Percentiles rank a stretch among this genome's conserved stretches.
Conservation (phyloP, 495 filamentous ascomycete genomes). For the Stereocaulon alpinum region DNA sequence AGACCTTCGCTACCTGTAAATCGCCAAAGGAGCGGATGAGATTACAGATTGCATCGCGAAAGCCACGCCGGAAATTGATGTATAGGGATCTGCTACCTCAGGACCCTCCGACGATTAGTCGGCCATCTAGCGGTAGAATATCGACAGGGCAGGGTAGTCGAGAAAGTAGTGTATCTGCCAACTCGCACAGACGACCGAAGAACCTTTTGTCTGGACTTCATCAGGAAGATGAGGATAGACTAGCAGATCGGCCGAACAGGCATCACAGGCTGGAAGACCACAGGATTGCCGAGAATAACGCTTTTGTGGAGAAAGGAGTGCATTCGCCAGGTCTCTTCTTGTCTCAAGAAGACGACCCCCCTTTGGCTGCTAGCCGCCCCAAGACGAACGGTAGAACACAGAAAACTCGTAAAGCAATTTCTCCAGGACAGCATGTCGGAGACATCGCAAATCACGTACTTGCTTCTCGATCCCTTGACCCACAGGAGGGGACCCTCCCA, state of each 20-base stretch:
- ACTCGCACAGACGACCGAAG: not conserved
- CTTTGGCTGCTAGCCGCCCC: not conserved
- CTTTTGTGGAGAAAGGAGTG: not conserved
- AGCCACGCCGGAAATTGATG: conserved; percentile 40
- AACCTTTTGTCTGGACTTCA: conserved; percentile 6
- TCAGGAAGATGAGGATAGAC: conserved; percentile 1
- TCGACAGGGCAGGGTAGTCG: not conserved
- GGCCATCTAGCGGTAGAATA: not conserved
- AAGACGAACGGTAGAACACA: not conserved
- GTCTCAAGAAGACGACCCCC: conserved; percentile 1
- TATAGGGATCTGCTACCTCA: conserved; percentile 35
- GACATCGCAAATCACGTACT: too few relatives aligned
- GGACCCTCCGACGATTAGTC: not conserved
- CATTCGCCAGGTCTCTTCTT: not conserved
- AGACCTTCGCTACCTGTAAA: not conserved
- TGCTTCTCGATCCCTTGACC: not conserved
- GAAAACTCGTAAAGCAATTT: not conserved
- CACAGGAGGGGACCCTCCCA: not conserved
- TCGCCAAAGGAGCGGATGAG: not conserved
- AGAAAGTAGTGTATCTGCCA: not conserved
- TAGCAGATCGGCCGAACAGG: conserved; percentile 9
- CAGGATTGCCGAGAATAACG: not conserved
- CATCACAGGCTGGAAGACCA: not conserved
- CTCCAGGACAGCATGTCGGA: not conserved
- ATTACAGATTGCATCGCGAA: conserved; percentile 30